A percentile compares a stretch with the other conserved stretches of the same genome.
phyloP scores from a whole-genome alignment of 306 rosid species.

The Glycine latifolia region DNA sequence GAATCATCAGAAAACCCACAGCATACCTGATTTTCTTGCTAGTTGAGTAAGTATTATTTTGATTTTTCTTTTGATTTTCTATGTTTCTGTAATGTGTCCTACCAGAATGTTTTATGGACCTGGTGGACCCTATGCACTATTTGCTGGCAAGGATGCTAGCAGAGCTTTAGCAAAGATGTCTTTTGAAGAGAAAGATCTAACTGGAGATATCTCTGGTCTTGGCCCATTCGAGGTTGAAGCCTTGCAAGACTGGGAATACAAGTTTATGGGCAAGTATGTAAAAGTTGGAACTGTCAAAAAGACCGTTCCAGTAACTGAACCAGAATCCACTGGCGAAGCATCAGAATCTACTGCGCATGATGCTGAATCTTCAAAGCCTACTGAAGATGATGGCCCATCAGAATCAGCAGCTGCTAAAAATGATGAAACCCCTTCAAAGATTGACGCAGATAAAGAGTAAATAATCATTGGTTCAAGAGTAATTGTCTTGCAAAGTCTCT shows the following conservation, averaged over 20 bases:
- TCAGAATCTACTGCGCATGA: slow-evolving; percentile 51
- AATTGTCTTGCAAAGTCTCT: background rate
- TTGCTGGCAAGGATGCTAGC: slow-evolving; percentile 98
- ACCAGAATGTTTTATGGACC: slow-evolving; percentile 97
- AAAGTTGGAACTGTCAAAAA: slow-evolving; percentile 81
- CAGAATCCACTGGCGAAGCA: slow-evolving; percentile 54
- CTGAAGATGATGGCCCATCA: slow-evolving; percentile 52
- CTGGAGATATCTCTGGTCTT: slow-evolving; percentile 87
- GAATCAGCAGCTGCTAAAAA: slow-evolving; percentile 59
- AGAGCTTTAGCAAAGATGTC: slow-evolving; percentile 99
- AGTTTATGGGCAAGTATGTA: slow-evolving; percentile 85
- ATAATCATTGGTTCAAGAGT: background rate
- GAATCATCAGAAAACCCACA: background rate
- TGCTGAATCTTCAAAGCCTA: slow-evolving; percentile 46
- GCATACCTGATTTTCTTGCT: background rate
- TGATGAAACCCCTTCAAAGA: slow-evolving; percentile 60
- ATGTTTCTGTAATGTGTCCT: slow-evolving; percentile 26
- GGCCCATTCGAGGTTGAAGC: slow-evolving; percentile 80
- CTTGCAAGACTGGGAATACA: slow-evolving; percentile 96
- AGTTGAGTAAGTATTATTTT: background rate
- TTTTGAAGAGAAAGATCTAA: slow-evolving; percentile 87
- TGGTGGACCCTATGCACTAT: slow-evolving; percentile 92
- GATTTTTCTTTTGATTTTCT: background rate
- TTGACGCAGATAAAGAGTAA: slow-evolving; percentile 56
- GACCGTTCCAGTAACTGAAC: too few species aligned